phyloP scores from a whole-genome alignment of 306 rosid genomes.

The Astragalus glycyphyllos region DNA sequence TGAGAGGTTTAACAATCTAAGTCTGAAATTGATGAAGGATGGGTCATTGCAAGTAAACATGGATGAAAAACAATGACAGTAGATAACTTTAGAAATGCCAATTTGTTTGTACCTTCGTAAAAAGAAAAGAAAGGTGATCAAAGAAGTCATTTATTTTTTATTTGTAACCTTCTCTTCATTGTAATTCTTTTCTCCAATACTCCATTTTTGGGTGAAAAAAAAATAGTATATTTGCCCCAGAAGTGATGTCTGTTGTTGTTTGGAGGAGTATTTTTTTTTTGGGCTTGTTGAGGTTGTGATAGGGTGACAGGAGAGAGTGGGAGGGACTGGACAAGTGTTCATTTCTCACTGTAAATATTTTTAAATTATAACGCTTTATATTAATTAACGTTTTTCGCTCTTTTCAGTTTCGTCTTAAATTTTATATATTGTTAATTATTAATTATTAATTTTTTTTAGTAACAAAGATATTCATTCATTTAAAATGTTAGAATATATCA shows the following conservation, averaged over 20 bases:
- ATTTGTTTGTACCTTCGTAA: slow-evolving; percentile 36
- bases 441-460: no score
- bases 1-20: slow-evolving; percentile 84
- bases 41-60: slow-evolving; percentile 69
- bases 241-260: slow-evolving; percentile 45
- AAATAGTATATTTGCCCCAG: slow-evolving; percentile 43
- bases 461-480: no score
- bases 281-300: slow-evolving; percentile 44
- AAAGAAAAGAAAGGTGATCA: slow-evolving; percentile 40
- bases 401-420: no score
- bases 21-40: slow-evolving; percentile 69
- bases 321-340: slow-evolving; percentile 37
- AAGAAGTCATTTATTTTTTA: slow-evolving; percentile 34
- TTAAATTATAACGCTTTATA: slow-evolving; percentile 35
- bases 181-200: slow-evolving; percentile 49
- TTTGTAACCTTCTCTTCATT: slow-evolving; percentile 40
- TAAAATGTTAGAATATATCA: no score
- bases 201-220: slow-evolving; percentile 44
- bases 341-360: slow-evolving; percentile 65
- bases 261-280: slow-evolving; percentile 32
- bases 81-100: slow-evolving; percentile 41
- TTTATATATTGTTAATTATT: no score
- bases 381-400: slow-evolving; percentile 29
- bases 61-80: slow-evolving; percentile 40
- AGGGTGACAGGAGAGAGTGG: slow-evolving; percentile 39